Base-by-base conservation (phyloP, 352 stramenopile genomes). In the Pythium plurisporium region DNA sequence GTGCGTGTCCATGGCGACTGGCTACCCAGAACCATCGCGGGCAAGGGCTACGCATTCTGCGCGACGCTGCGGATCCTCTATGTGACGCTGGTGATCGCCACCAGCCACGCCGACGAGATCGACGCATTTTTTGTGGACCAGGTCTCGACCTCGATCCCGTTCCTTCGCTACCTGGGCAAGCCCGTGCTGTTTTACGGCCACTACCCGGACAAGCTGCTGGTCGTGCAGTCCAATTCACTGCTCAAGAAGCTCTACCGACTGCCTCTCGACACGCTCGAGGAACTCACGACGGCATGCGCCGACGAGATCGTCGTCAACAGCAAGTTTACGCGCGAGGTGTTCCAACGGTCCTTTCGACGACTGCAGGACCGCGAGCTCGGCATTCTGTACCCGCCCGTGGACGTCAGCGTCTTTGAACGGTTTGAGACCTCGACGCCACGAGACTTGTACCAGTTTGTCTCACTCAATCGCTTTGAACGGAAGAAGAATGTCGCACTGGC, bases 151-250 rank as follows among this genome's bases (percentile, higher is more conserved):
- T 84, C 78, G 29, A 77, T 94, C 43, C 82, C 84, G 20, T 79
- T 94, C 52, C 58, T 94, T 49, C 79, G 84, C 31, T 81, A 75
- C 17, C 30, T 89, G 27, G 73, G 76, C 48, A 86, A 87, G 34
- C 80, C 84, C 19, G 91, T 99, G 40, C 69, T 99, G 20, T 99
- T 99, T 74, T 99, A 99, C 72, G 98, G 96, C 64, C 97, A 99
- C 65, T 99, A 99, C 73, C 97, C 97, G 0, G 97, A 99, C 74
- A 98, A 98, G 64, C 76, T 99, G 30, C 81, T 99, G 12, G 94
- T 78, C 33, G 69, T 76, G 31, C 60, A 74, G 25, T 77, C 81
- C 0, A 40, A 65, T 3, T 95, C 74, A 10, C 46, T 58, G n/a
- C 76, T 96, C 40, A 96, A 94, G 62, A 68, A 64, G 10, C 52